Percentiles rank a stretch among this genome's conserved stretches.
phyloP scores from a whole-genome alignment of 805 yeast species.

The Wickerhamomyces subpelliculosus region DNA sequence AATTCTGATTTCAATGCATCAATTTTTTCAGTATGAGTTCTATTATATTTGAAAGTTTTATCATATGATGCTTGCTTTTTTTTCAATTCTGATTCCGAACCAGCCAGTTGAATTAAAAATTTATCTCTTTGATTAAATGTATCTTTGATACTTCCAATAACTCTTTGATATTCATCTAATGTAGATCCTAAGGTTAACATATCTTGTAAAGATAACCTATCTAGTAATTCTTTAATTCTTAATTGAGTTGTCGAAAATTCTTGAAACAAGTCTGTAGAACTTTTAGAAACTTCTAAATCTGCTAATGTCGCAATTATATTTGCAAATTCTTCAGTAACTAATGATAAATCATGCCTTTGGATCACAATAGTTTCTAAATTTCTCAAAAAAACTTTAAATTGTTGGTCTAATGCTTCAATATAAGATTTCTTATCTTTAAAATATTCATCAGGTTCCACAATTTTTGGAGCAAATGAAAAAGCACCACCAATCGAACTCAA shows the following conservation, averaged over 20 bases:
- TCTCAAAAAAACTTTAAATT: slow-evolving; percentile 59
- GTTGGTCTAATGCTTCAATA: slow-evolving; percentile 65
- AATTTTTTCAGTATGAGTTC: slow-evolving; percentile 57
- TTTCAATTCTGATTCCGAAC: slow-evolving; percentile 41
- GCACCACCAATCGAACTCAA: slow-evolving; percentile 61
- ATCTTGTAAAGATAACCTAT: slow-evolving; percentile 77
- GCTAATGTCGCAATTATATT: slow-evolving; percentile 51
- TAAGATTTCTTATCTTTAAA: slow-evolving; percentile 64
- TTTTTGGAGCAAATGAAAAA: slow-evolving; percentile 60
- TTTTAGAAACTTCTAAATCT: slow-evolving; percentile 66
- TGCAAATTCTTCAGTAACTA: slow-evolving; percentile 63
- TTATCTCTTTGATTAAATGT: slow-evolving; percentile 72
- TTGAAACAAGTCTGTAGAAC: slow-evolving; percentile 53
- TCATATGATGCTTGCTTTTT: slow-evolving; percentile 42
- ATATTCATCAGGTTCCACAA: slow-evolving; percentile 72
- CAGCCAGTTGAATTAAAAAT: slow-evolving; percentile 36
- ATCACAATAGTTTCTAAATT: slow-evolving; percentile 67
- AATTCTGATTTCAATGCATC: slow-evolving; percentile 54
- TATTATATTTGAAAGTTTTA: slow-evolving; percentile 37
- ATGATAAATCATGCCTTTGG: slow-evolving; percentile 69
- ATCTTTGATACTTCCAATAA: slow-evolving; percentile 65
- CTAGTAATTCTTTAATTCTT: slow-evolving; percentile 65
- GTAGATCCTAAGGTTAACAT: slow-evolving; percentile 81
- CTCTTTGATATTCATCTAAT: slow-evolving; percentile 78
- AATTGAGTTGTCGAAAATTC: slow-evolving; percentile 69